phyloP scores from a whole-genome alignment of 2,329 filamentous ascomycete genomes.

The Thielaviopsis ethacetica region DNA sequence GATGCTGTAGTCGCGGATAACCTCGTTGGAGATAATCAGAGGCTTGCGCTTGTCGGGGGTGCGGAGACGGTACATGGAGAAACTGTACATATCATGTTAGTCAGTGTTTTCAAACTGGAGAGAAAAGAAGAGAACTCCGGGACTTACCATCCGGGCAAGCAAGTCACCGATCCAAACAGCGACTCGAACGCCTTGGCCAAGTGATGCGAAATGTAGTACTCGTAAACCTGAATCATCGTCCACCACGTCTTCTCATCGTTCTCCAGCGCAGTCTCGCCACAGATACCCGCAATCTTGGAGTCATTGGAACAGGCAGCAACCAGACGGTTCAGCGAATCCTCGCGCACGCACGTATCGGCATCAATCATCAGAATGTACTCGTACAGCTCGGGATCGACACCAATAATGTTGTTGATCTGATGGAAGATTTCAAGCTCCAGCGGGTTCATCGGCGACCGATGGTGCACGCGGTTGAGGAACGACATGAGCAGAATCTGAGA shows the following conservation, averaged over 20 bases:
- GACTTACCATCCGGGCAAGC: conserved; percentile 93
- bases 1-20: conserved; percentile 79
- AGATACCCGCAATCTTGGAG: conserved; percentile 91
- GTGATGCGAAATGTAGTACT: conserved; percentile 98
- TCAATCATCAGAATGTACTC: conserved; percentile 97
- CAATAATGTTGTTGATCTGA: conserved; percentile 98
- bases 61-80: conserved; percentile 94
- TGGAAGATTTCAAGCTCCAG: conserved; percentile 97
- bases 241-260: conserved; percentile 94
- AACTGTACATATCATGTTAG: conserved; percentile 39
- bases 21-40: conserved; percentile 75
- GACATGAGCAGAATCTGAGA: conserved; percentile 91
- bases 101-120: background rate
- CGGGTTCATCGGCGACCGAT: conserved; percentile 84
- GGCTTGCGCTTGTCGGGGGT: conserved; percentile 90
- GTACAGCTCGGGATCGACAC: conserved; percentile 91
- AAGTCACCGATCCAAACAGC: conserved; percentile 93
- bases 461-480: conserved; percentile 95
- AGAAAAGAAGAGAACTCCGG: background rate
- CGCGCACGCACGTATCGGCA: conserved; percentile 84
- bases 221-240: conserved; percentile 99
- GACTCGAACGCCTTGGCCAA: conserved; percentile 94
- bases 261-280: conserved; percentile 87
- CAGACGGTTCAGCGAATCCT: conserved; percentile 82
- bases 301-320: conserved; percentile 89